phyloP scores from a whole-genome alignment of 2,329 filamentous ascomycete genomes.

The Aspergillus sp. region DNA sequence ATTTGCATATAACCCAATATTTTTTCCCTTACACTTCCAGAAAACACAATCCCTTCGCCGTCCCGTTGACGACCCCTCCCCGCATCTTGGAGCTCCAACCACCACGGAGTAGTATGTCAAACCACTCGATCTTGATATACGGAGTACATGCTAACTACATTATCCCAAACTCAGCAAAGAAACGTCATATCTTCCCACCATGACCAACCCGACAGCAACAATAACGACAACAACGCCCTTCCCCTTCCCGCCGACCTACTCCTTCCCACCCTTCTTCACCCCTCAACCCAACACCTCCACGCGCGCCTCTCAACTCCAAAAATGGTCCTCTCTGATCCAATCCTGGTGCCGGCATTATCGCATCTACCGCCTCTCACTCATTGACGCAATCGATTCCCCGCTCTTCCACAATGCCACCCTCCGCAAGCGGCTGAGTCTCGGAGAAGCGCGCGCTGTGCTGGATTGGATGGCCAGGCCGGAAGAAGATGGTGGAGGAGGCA shows the following conservation, averaged over 20 bases:
- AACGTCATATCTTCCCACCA: neutral
- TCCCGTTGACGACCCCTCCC: neutral
- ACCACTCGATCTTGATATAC: no score
- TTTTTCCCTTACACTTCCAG: no score
- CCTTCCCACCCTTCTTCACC: slow-evolving; percentile 48
- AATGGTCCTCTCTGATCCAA: slow-evolving; percentile 81
- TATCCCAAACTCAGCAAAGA: no score
- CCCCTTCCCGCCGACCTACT: slow-evolving; percentile 35
- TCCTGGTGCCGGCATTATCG: slow-evolving; percentile 72
- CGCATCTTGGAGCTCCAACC: neutral
- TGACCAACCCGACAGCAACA: slow-evolving; percentile 1
- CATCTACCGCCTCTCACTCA: slow-evolving; percentile 65
- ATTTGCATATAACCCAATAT: no score
- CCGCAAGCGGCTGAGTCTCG: slow-evolving; percentile 40
- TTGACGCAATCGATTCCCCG: slow-evolving; percentile 50
- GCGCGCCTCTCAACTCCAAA: slow-evolving; percentile 51
- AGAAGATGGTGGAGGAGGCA: slow-evolving; percentile 39
- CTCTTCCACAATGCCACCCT: slow-evolving; percentile 47
- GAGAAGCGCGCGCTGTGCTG: slow-evolving; percentile 47
- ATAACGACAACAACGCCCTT: slow-evolving; percentile 21
- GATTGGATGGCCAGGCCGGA: slow-evolving; percentile 48
- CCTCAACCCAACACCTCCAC: slow-evolving; percentile 40
- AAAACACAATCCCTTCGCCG: no score
- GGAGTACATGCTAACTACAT: no score
- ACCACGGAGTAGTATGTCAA: neutral